Evolutionary conservation across 495 filamentous ascomycete genomes (phyloP).

Genomic region (Daldinia decipiens): DNA sequence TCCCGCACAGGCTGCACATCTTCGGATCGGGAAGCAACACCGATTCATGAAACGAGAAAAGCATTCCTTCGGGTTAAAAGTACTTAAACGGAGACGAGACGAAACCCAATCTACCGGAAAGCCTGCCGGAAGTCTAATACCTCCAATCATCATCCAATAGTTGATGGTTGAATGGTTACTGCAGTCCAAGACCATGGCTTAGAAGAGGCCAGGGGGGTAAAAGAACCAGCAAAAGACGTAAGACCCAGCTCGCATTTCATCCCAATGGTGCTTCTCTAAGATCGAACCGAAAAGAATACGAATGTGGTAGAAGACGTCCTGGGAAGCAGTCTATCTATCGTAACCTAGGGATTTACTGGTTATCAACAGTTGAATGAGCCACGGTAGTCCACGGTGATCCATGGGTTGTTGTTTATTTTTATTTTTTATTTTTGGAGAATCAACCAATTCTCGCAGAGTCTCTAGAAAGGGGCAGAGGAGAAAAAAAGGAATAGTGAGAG

Average conservation of each 20-base stretch:
- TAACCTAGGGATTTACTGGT: conserved; percentile 6
- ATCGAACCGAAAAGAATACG: conserved; percentile 25
- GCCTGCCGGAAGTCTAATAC: conserved; percentile 28
- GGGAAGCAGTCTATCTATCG: conserved; percentile 2
- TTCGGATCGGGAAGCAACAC: conserved; percentile 41
- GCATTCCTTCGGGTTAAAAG: conserved; percentile 43
- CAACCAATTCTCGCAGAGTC: neutral
- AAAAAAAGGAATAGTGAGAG: neutral
- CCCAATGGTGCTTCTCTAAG: conserved; percentile 19
- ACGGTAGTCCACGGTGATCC: neutral
- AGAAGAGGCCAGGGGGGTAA: conserved; percentile 4
- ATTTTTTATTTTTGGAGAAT: neutral
- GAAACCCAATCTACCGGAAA: conserved; percentile 41
- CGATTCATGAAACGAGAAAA: conserved; percentile 43
- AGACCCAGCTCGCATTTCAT: neutral
- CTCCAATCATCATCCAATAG: conserved; percentile 28
- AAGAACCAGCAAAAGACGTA: neutral
- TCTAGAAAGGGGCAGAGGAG: neutral
- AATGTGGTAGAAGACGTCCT: conserved; percentile 17
- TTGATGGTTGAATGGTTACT: neutral
- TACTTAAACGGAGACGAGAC: conserved; percentile 43
- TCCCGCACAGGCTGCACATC: conserved; percentile 39
- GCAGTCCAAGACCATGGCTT: conserved; percentile 31
- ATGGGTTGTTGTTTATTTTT: too few species aligned
- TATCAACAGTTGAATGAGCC: conserved; percentile 6